Percentiles rank a stretch among this genome's conserved stretches.
These are phyloP conservation scores for Geotrichum restrictum DNA, from an alignment of 1,139 yeast species.

Conservation along the genomic window DNA sequence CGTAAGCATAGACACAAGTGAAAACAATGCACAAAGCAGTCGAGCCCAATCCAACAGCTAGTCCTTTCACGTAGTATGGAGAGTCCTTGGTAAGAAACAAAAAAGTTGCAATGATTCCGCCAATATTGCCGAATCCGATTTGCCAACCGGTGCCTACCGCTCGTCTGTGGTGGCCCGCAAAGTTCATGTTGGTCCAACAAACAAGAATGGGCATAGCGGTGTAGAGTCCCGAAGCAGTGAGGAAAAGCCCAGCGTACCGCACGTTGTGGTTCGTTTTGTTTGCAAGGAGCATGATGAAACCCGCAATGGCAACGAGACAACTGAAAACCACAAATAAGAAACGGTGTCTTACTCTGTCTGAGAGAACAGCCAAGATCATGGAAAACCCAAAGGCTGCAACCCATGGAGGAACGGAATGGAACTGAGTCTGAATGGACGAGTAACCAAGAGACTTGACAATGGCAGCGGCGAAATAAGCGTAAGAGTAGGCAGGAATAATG, in stretches of 20 bases:
- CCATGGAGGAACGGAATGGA: constrained; percentile 73
- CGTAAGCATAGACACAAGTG: constrained; percentile 45
- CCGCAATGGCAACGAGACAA: constrained; percentile 47
- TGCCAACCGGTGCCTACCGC: constrained; percentile 73
- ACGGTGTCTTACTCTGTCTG: constrained; percentile 48
- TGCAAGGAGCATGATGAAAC: constrained; percentile 51
- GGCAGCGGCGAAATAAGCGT: constrained; percentile 66
- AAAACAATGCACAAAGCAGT: constrained; percentile 50
- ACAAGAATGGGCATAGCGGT: constrained; percentile 71
- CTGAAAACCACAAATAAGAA: constrained; percentile 48
- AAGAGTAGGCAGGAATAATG: constrained; percentile 65
- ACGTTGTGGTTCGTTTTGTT: constrained; percentile 37
- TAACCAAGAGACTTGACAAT: constrained; percentile 57
- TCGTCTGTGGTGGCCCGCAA: constrained; percentile 67
- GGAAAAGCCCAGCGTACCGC: constrained; percentile 70
- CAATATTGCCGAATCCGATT: constrained; percentile 78
- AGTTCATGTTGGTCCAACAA: constrained; percentile 68
- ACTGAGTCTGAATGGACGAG: constrained; percentile 59
- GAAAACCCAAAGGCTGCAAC: constrained; percentile 56
- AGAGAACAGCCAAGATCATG: constrained; percentile 44
- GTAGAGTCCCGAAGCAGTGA: constrained; percentile 62
- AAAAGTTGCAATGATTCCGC: constrained; percentile 71
- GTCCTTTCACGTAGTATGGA: constrained; percentile 57
- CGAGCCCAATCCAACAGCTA: constrained; percentile 53
- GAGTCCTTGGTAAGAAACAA: constrained; percentile 55